Base-by-base conservation (phyloP, 1,284 basidiomycete genomes). In the Papiliotrema flavescens region DNA sequence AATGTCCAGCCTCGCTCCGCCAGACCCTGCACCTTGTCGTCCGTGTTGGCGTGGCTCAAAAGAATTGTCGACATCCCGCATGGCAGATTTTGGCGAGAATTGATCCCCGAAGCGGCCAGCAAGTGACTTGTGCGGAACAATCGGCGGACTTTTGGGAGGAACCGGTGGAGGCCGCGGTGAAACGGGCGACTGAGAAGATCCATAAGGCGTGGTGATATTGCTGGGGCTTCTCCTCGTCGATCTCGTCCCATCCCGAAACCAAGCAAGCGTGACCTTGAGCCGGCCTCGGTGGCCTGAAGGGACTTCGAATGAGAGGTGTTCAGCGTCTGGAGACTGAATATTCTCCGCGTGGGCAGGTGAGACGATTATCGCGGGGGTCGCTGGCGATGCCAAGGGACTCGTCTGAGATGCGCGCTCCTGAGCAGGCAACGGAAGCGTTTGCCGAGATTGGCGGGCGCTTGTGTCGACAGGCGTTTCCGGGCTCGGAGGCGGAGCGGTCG, bases 281-380 rank as follows among this genome's bases (percentile, higher is more conserved):
- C 68, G 44, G 6, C 65, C 60, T 22, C 60, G 23, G 4, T 53
- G 60, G 3, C 66, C 66, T 8, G 57, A 63, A 11, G 66, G 64
- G 1, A 70, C 65, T 37, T 70, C 68, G 49, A 70, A 69, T 6
- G 66, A 66, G 1, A 70, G 60, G 19, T 65, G 62, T 47, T 69
- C 64, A 19, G 63, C 63, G 2, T 60, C 54, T 1, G 39, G 34
- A 6, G 22, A 32, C 5, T 32, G 28, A 11, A 32, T 32, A 11
- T 32, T 32, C 11, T 32, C 28, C 5, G 28, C 28, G 5, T 32
- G 28, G n/a, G 19, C 20, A n/a, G 7, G 47, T 15, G 9, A 14
- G 17, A 23, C 13, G 26, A 41, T 40, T 26, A 28, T 23, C 47
- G 19, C 24, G 17, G 37, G 42, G 49, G 9, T 20, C 7, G 22